Evolutionary conservation across 2,329 filamentous ascomycete species (phyloP).

Genomic region (Coleophoma eucalyptorum): DNA sequence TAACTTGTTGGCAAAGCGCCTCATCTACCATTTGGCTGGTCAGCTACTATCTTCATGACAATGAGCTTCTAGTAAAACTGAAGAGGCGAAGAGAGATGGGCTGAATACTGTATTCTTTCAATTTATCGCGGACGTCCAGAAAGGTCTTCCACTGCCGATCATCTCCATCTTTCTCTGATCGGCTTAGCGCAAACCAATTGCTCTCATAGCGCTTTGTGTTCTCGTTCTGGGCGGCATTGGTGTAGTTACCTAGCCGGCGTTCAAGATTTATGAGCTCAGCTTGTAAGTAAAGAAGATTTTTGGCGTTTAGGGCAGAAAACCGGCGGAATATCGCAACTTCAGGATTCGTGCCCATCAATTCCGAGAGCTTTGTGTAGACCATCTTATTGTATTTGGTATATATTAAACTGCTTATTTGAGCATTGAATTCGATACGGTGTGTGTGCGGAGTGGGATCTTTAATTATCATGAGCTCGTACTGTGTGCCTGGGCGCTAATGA

Average conservation of each 20-base stretch:
- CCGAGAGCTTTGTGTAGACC: conserved; percentile 1
- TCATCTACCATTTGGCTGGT: too few species aligned
- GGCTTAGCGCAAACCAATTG: conserved; percentile 1
- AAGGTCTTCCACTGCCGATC: conserved; percentile 1
- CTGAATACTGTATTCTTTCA: conserved; percentile 2
- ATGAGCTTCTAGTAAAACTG: background rate
- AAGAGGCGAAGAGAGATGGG: background rate
- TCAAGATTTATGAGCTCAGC: conserved; percentile 8
- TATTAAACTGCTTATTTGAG: too few species aligned
- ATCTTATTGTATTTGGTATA: too few species aligned
- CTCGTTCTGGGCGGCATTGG: background rate
- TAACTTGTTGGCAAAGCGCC: background rate
- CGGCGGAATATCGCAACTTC: conserved; percentile 2
- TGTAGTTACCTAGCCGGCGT: background rate
- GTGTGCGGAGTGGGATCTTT: too few species aligned
- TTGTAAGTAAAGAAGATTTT: conserved; percentile 7
- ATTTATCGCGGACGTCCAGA: background rate
- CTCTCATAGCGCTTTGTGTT: background rate
- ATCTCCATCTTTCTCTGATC: conserved; percentile 2
- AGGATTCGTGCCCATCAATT: conserved; percentile 1
- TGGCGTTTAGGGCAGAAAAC: conserved; percentile 2
- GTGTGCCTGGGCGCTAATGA: too few species aligned
- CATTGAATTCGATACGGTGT: too few species aligned
- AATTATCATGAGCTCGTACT: too few species aligned
- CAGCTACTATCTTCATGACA: too few species aligned